phyloP scores from a whole-genome alignment of 2,329 filamentous ascomycete genomes.

The Corinectria fuckeliana region DNA sequence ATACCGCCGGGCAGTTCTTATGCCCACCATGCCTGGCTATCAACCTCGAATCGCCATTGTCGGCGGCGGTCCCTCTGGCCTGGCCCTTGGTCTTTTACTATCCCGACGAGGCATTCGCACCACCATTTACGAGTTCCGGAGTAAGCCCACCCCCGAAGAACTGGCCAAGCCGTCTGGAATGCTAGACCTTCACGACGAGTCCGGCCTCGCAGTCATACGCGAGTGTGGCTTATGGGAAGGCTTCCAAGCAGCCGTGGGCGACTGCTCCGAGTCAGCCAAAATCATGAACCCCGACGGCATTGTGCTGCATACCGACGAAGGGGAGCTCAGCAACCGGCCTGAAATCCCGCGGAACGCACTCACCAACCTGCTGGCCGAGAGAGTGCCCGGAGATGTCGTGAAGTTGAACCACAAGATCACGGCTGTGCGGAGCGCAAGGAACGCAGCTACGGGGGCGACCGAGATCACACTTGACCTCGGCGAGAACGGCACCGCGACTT shows the following conservation, averaged over 20 bases:
- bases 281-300: constrained; percentile 38
- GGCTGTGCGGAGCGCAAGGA: neutral
- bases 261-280: constrained; percentile 24
- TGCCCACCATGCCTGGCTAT: neutral
- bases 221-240: constrained; percentile 55
- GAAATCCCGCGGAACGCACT: constrained; percentile 49
- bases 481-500: neutral
- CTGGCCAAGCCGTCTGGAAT: constrained; percentile 50
- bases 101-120: constrained; percentile 50
- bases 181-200: constrained; percentile 58
- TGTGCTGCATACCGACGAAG: constrained; percentile 21
- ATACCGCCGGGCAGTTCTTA: too few relatives aligned
- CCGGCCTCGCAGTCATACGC: constrained; percentile 56
- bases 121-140: constrained; percentile 53
- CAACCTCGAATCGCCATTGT: constrained; percentile 51
- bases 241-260: constrained; percentile 50
- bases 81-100: constrained; percentile 55
- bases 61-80: constrained; percentile 51
- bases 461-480: constrained; percentile 14
- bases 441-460: neutral
- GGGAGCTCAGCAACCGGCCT: constrained; percentile 36
- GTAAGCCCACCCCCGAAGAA: constrained; percentile 35
- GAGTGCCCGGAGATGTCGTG: constrained; percentile 42
- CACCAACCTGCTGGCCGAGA: constrained; percentile 42
- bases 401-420: constrained; percentile 41